These are phyloP conservation scores for Aspergillus homomorphus DNA, from an alignment of 495 filamentous ascomycete species.

Conservation along the genomic window DNA sequence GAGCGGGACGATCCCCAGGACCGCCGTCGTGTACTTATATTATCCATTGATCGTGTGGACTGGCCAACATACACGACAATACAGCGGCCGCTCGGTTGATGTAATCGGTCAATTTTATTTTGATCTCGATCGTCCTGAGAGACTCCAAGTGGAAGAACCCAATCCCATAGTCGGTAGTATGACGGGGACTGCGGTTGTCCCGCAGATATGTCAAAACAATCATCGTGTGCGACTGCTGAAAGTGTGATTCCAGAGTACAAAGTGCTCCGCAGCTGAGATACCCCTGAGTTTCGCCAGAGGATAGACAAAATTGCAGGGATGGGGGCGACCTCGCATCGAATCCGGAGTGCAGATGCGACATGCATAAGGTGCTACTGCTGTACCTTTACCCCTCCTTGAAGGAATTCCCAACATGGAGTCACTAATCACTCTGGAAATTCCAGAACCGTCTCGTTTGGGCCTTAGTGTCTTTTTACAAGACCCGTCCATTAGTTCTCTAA, in stretches of 20 bases:
- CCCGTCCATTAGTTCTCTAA: not conserved
- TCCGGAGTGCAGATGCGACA: not conserved
- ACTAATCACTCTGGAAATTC: not conserved
- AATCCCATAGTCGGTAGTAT: not conserved
- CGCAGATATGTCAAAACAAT: not conserved
- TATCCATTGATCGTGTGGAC: not conserved
- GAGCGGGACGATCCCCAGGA: slow-evolving; percentile 17
- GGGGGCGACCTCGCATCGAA: not conserved
- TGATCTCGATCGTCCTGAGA: not conserved
- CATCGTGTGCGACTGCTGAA: not conserved
- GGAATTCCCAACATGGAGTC: not conserved
- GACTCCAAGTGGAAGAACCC: not conserved
- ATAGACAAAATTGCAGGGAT: not conserved
- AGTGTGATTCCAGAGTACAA: not conserved
- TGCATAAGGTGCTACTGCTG: not conserved
- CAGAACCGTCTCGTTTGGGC: not conserved
- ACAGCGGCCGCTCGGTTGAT: not conserved
- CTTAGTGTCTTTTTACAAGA: not conserved
- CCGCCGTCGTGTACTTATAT: slow-evolving; percentile 1
- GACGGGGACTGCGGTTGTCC: not conserved
- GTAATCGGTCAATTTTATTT: not conserved
- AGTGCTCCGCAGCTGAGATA: not conserved
- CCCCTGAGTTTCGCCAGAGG: not conserved
- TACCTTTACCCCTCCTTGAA: not conserved
- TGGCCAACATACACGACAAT: not conserved